Evolutionary conservation across 331 rosid species (phyloP).

Genomic region (Erythrophleum ivorense): DNA sequence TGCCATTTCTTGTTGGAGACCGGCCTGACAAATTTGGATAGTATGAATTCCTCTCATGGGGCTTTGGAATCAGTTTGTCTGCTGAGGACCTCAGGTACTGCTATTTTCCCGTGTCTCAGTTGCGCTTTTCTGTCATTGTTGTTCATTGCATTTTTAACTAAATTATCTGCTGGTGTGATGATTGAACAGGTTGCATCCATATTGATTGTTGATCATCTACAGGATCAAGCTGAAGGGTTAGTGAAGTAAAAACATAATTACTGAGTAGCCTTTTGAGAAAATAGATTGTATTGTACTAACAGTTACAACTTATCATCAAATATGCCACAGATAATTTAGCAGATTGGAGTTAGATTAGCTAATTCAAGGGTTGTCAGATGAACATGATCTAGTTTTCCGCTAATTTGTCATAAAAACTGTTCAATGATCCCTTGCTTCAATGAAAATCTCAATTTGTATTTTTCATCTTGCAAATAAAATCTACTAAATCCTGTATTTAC

Average conservation of each 20-base stretch:
- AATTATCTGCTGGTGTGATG: constrained; percentile 28
- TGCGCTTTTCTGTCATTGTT: constrained; percentile 1
- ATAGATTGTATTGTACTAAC: not conserved
- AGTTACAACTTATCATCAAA: not conserved
- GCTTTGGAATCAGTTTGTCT: constrained; percentile 34
- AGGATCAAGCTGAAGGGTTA: constrained; percentile 38
- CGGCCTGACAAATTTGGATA: constrained; percentile 49
- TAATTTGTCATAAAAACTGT: not conserved
- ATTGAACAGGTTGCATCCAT: constrained; percentile 27
- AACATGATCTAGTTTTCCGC: constrained; percentile 24
- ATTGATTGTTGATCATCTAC: constrained; percentile 7
- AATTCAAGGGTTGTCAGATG: constrained; percentile 22
- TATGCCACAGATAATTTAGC: constrained; percentile 16
- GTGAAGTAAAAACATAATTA: not conserved
- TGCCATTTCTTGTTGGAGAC: constrained; percentile 82
- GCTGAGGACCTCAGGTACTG: constrained; percentile 44
- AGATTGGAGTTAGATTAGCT: constrained; percentile 15
- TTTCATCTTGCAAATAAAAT: constrained; percentile 17
- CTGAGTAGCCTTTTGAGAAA: constrained; percentile 13
- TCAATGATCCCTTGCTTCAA: constrained; percentile 15
- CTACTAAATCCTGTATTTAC: not conserved
- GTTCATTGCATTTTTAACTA: constrained; percentile 29
- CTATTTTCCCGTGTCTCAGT: constrained; percentile 19
- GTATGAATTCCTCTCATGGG: constrained; percentile 26
- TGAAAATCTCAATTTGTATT: not conserved